These are phyloP conservation scores for Lentinula lateritia DNA, from an alignment of 768 basidiomycete genomes.

Conservation along the genomic window DNA sequence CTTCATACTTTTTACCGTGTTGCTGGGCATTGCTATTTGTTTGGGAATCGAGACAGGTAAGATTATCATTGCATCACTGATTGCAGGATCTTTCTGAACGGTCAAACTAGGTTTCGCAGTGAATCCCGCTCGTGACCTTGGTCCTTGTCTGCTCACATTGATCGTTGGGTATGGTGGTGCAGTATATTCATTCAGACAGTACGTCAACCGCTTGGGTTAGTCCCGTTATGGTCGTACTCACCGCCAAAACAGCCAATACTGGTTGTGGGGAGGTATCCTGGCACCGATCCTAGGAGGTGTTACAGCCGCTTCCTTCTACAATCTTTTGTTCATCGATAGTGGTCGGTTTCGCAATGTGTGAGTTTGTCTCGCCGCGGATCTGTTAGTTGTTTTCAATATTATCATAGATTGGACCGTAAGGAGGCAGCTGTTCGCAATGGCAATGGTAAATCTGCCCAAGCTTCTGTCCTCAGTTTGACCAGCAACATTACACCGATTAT, in stretches of 20 bases:
- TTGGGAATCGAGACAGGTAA: conserved; percentile 44
- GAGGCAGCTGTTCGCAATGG: not conserved
- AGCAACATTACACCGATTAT: too few relatives aligned
- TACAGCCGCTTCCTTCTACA: conserved; percentile 51
- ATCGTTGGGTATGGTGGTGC: conserved; percentile 48
- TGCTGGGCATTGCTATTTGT: conserved; percentile 40
- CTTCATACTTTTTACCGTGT: conserved; percentile 36
- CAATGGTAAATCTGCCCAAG: conserved; percentile 11
- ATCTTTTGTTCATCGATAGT: conserved; percentile 37
- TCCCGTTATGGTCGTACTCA: conserved; percentile 15
- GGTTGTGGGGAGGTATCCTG: conserved; percentile 66
- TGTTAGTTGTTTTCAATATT: not conserved
- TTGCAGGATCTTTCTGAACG: not conserved
- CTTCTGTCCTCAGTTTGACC: too few relatives aligned
- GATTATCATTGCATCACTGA: not conserved
- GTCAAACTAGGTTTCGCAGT: conserved; percentile 35
- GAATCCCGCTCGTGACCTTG: conserved; percentile 54
- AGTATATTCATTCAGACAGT: conserved; percentile 34
- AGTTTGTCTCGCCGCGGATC: not conserved
- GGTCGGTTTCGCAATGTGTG: not conserved
- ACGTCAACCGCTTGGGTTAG: conserved; percentile 15
- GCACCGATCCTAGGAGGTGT: conserved; percentile 58
- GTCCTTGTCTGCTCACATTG: conserved; percentile 47
- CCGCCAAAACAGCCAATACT: conserved; percentile 52
- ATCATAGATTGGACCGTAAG: not conserved